Conservation (phyloP, 202 grass and related monocot genomes). For the Carex sylvatica region DNA sequence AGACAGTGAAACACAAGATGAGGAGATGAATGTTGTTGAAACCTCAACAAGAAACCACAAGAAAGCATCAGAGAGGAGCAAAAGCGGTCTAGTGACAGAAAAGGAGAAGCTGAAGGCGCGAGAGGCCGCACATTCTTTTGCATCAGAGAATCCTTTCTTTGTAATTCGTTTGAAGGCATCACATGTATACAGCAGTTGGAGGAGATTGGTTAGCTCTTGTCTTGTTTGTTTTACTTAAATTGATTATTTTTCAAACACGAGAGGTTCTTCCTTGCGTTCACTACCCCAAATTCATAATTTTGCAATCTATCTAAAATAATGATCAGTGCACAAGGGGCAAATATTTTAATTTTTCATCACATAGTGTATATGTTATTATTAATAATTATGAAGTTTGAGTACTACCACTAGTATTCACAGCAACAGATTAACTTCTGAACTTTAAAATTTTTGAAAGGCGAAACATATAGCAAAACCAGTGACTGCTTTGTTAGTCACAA, state of each 20-base stretch:
- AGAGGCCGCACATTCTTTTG: constrained; percentile 61
- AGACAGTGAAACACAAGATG: constrained; percentile 9
- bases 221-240: background rate
- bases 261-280: background rate
- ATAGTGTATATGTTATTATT: background rate
- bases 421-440: background rate
- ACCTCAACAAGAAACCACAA: constrained; percentile 8
- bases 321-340: background rate
- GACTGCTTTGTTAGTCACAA: background rate
- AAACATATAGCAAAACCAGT: no score
- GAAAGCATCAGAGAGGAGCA: background rate
- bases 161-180: constrained; percentile 64
- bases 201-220: background rate
- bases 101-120: constrained; percentile 51
- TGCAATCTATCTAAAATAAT: background rate
- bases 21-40: background rate
- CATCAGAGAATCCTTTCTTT: constrained; percentile 62
- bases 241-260: background rate
- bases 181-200: constrained; percentile 47
- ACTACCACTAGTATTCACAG: background rate
- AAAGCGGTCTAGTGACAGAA: constrained; percentile 32
- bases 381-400: background rate
- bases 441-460: no score
- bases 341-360: background rate
- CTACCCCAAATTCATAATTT: background rate